Evolutionary conservation across 2,329 filamentous ascomycete genomes (phyloP), one percentile per base, ranked within the genome.

Genomic region (Fusarium keratoplasticum): DNA sequence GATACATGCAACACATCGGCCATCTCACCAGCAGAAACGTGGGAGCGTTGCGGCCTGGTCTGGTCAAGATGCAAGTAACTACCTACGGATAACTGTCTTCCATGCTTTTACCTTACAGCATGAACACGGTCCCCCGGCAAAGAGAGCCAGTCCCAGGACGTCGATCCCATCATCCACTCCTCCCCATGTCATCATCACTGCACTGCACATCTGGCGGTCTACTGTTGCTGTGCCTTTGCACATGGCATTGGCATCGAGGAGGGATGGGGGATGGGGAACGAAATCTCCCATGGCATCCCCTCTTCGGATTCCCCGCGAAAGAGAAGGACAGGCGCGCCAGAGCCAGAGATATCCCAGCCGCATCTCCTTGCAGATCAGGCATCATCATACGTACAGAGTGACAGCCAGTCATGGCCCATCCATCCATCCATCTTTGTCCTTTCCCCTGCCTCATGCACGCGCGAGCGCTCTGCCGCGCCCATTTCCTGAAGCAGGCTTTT

Each of bases 101-200:
- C 40, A 44, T 44, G 20, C 20, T 44, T 44, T 8, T 25, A 16
- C 20, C 25, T 13, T 16, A 20, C 40, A 60, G 36, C 25, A 60
- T 60, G 57, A 60, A 40, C 29, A 44, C 20, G 36, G 36, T 20
- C 38, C 25, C 47, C 25, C 57, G 20, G 40, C 40, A 52, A 50
- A 36, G 20, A 11, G 6, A 36, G 35, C 57, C 35, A 60, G 57
- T 25, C 33, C 58, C 57, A 63, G 61, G 71, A 54, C 62, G 63
- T 71, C 67, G 67, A 73, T 73, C 67, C 55, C 55, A 66, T 50
- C 62, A 42, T 33, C 40, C 40, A 31, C 29, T 31, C 40, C 20
- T 35, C 27, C 25, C 62, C 61, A 54, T 70, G 70, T 73, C 62
- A 71, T 73, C 70, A 73, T 73, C 44, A 57, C 31, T 58, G 25